Evolutionary conservation across 371 early-diverging fungal genomes (phyloP), one percentile per base, ranked within the genome.

Genomic region (Amoeboaphelidium occidentale): DNA sequence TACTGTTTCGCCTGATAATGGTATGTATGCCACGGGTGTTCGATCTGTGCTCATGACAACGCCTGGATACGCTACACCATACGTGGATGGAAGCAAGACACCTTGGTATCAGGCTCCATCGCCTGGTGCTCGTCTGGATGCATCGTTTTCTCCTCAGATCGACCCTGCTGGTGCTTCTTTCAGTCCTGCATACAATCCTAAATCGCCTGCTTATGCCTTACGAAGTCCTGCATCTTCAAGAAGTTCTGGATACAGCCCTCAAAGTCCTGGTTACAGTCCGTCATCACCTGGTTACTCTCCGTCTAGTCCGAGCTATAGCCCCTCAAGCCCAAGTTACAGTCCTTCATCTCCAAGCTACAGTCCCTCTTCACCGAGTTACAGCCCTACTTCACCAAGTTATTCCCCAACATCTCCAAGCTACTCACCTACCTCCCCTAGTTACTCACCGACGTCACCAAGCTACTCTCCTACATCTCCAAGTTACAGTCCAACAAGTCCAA

Each of bases 361-460:
- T 1, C 81, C 84, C 13, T 79, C 82, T 2, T 65, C 63, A 43
- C 89, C 90, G n/a, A 66, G 68, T 23, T 85, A 89, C 58, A 69
- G 69, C 0, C 85, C 81, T 0, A 79, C 78, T 1, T 62, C 65
- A 13, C 84, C 85, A 23, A 67, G 68, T 52, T 83, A 76, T 54
- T 63, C 65, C 46, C 82, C 90, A 1, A 77, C 82, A 12, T 66
- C 67, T 44, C 82, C 84, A 2, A 66, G 70, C 21, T 81, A 83
- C 49, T 63, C 67, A 0, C 86, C 88, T 2, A 79, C 85, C 23
- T 63, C 64, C 22, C 86, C 84, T 13, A 64, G 65, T 21, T 87
- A 88, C 60, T 77, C 70, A 2, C 84, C 85, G 1, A 77, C 79
- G 0, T 55, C 59, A 41, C 86, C 66, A 20, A 59, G 57, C 23